Evolutionary conservation across 139 green algal genomes (phyloP).

Genomic region (Volvox reticuliferus): DNA sequence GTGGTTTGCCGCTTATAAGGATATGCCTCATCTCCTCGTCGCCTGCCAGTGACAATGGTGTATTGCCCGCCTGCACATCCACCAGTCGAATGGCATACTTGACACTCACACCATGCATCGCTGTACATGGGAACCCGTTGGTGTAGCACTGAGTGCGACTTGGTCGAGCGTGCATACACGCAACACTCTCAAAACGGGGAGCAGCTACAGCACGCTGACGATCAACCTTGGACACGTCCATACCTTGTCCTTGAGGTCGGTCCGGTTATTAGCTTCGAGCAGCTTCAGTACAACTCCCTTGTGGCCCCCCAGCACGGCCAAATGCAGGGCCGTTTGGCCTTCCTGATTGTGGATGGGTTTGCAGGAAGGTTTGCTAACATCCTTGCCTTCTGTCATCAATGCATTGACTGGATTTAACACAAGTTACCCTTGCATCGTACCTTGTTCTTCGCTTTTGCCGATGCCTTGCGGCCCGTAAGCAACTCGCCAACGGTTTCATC

Average conservation of each 20-base stretch:
- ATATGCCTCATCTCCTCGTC: constrained; percentile 32
- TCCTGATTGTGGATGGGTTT: neutral
- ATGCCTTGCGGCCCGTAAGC: constrained; percentile 19
- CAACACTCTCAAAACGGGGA: neutral
- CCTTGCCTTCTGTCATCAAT: neutral
- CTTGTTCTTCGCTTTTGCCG: constrained; percentile 44
- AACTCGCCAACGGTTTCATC: constrained; percentile 35
- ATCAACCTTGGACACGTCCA: neutral
- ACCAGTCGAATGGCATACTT: no score
- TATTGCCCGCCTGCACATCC: neutral
- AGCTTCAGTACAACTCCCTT: constrained; percentile 36
- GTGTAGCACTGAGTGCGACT: no score
- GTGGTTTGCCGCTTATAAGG: neutral
- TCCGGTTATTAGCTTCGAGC: constrained; percentile 45
- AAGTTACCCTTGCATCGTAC: neutral
- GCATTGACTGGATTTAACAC: neutral
- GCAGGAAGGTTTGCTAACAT: neutral
- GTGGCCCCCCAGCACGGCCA: constrained; percentile 45
- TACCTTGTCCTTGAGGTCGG: constrained; percentile 58
- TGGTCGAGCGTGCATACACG: no score
- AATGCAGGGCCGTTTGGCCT: constrained; percentile 38
- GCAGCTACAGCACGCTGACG: neutral
- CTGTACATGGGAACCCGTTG: no score
- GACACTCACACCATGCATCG: no score
- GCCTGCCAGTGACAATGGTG: neutral